Evolutionary conservation across 2,329 filamentous ascomycete genomes (phyloP).

Genomic region (Thelonectria blattea): DNA sequence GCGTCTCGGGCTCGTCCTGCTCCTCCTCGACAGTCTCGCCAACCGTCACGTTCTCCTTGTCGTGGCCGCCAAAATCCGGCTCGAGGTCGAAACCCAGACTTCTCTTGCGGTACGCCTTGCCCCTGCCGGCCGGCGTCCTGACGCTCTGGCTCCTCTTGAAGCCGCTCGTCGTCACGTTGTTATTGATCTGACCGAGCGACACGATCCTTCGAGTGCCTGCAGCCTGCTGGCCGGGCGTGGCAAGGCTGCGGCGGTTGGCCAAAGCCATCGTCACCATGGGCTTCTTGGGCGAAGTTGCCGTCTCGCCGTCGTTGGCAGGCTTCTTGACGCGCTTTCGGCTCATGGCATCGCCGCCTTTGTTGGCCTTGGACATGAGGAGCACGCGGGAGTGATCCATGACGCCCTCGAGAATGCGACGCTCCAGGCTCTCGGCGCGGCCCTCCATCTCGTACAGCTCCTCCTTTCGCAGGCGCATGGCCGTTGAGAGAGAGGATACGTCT

Average conservation of each 20-base stretch:
- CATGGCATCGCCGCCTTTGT: slow-evolving; percentile 60
- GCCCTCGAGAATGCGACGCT: slow-evolving; percentile 91
- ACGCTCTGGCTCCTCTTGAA: slow-evolving; percentile 82
- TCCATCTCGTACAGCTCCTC: slow-evolving; percentile 95
- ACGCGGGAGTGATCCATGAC: slow-evolving; percentile 96
- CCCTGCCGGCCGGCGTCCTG: slow-evolving; percentile 58
- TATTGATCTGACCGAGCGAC: slow-evolving; percentile 87
- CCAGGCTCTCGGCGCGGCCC: slow-evolving; percentile 81
- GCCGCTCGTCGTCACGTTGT: slow-evolving; percentile 69
- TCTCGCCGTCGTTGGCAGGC: slow-evolving; percentile 36
- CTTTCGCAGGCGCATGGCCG: slow-evolving; percentile 83
- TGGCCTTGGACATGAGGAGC: slow-evolving; percentile 77
- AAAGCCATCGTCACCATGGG: slow-evolving; percentile 61
- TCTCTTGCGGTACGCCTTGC: slow-evolving; percentile 64
- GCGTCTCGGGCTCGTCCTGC: slow-evolving; percentile 43
- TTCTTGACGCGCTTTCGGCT: slow-evolving; percentile 63
- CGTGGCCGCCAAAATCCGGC: slow-evolving; percentile 59
- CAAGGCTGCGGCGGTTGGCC: slow-evolving; percentile 54
- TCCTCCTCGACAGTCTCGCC: slow-evolving; percentile 72
- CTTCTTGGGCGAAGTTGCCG: slow-evolving; percentile 35
- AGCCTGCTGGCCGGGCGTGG: slow-evolving; percentile 53
- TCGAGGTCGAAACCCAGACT: slow-evolving; percentile 67
- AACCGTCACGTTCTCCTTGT: slow-evolving; percentile 69
- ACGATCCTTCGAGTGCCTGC: slow-evolving; percentile 79
- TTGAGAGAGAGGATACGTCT: slow-evolving; percentile 90